Base-by-base conservation (phyloP, 2,329 filamentous ascomycete species). In the Fusarium hainanense region DNA sequence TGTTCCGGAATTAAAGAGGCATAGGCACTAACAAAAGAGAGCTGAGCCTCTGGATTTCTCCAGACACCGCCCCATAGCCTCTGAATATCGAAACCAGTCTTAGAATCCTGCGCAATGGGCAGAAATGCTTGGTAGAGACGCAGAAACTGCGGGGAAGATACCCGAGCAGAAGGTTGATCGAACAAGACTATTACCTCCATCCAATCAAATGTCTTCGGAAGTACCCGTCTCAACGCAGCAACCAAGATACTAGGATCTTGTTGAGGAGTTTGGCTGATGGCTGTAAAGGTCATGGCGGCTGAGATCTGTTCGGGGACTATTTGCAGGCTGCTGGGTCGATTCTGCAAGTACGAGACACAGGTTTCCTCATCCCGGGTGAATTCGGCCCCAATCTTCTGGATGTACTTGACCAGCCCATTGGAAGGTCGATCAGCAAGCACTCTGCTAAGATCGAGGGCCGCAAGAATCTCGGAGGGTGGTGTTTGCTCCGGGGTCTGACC, bases 11-110 rank as follows among this genome's bases (percentile, higher is more conserved):
- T 88, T 59, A 94, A 87, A 6, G 92, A 92, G 23, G 95, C 86
- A 77, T 95, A 98, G 20, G 94, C 94, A 68, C 92, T 91, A 56
- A 98, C 88, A 77, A 98, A 98, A n/a, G 94, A 97, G 37, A 99
- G 83, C 70, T 98, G 95, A 0, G 96, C 93, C 67, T 97, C 90
- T 16, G 92, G 88, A 71, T 97, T 89, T 67, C 91, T 89, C 95
- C 97, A 99, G 66, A 88, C 84, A 75, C 94, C 94, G 62, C 94
- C 94, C 94, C 96, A 98, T 23, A 99, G 84, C 41, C 86, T 87
- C 78, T 98, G 94, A 46, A 99, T 91, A 77, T 98, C 93, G 73
- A 98, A 89, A 21, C 75, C 74, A 16, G 70, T 73, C 25, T 74
- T 77, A 5, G 79, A 66, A n/a, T 86, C 84, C 55, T 82, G 82